Percentiles rank a stretch among this genome's conserved stretches.
These are phyloP conservation scores for Phytopythium kandeliae DNA, from an alignment of 352 stramenopile genomes.

Conservation along the genomic window DNA sequence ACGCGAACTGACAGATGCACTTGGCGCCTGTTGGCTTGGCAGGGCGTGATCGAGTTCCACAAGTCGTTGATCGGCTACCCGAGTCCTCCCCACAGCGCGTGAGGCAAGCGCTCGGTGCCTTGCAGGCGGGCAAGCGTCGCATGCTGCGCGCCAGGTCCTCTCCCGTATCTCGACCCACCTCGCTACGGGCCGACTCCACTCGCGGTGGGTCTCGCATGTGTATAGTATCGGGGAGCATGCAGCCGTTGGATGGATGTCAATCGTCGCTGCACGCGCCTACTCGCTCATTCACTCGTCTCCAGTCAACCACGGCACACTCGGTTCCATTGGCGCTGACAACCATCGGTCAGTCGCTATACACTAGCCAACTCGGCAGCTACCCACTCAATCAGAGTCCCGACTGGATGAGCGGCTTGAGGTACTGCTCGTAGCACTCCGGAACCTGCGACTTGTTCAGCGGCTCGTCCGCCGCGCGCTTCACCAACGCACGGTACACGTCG, in stretches of 20 bases:
- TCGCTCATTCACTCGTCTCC: no score
- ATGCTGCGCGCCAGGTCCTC: not conserved
- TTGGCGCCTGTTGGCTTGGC: not conserved
- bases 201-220: no score
- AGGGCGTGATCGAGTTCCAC: constrained; percentile 74
- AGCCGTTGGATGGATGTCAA: no score
- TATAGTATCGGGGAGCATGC: not conserved
- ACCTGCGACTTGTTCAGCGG: constrained; percentile 57
- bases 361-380: no score
- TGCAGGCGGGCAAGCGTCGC: no score
- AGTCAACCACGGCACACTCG: no score
- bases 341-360: no score
- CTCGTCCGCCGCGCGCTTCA: constrained; percentile 37
- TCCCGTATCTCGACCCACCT: no score
- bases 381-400: constrained; percentile 17
- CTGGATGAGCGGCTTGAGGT: constrained; percentile 35
- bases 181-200: no score
- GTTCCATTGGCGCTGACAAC: no score
- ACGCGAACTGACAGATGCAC: no score
- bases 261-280: no score
- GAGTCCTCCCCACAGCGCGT: constrained; percentile 28
- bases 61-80: constrained; percentile 43
- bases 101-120: not conserved
- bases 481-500: constrained; percentile 62
- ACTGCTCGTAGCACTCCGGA: constrained; percentile 48